Evolutionary conservation across 108 stramenopile genomes (phyloP), one percentile per base, ranked within the genome.

Genomic region (Stephanodiscus triporus): DNA sequence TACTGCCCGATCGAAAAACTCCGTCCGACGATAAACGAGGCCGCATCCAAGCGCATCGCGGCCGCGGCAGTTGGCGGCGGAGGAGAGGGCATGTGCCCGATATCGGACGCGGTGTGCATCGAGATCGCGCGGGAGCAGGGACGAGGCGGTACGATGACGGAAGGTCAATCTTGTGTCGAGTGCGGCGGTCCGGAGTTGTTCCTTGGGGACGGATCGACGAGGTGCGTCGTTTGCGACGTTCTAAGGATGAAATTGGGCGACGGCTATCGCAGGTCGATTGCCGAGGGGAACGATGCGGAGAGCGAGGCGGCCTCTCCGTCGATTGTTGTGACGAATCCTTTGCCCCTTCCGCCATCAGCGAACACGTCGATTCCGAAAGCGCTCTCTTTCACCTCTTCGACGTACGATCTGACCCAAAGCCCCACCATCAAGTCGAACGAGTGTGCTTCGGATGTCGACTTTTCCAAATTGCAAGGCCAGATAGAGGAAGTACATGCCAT

Each of bases 1-100:
- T 75, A 37, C 53, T 81, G 80, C 53, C 80, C 80, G 5, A 60
- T 81, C 6, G 56, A 63, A 24, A 51, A 63, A 43, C 50, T 81
- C 1, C 38, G 80, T n/a, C n/a, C n/a, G n/a, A n/a, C n/a, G 11
- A 70, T 80, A 37, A 48, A 23, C 20, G 24, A 48, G 32, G 61
- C 34, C 10, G 61, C 73, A n/a, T n/a, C n/a, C n/a, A n/a, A n/a
- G n/a, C n/a, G 45, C 62, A 57, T 80, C 66, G n/a, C n/a, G n/a
- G n/a, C n/a, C n/a, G n/a, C 55, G 54, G 63, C 23, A 20, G 56
- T 30, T 68, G 79, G 56, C 54, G 66, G 32, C 50, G 47, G 19
- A 57, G 60, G 63, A 9, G 50, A 19, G 29, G 43, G 23, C 34
- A 60, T 69, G 9, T 73, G 79, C 29, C 79, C 79, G 1, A 40